Conservation (phyloP, 176 grass and related monocot species). For the Phragmites australis region DNA sequence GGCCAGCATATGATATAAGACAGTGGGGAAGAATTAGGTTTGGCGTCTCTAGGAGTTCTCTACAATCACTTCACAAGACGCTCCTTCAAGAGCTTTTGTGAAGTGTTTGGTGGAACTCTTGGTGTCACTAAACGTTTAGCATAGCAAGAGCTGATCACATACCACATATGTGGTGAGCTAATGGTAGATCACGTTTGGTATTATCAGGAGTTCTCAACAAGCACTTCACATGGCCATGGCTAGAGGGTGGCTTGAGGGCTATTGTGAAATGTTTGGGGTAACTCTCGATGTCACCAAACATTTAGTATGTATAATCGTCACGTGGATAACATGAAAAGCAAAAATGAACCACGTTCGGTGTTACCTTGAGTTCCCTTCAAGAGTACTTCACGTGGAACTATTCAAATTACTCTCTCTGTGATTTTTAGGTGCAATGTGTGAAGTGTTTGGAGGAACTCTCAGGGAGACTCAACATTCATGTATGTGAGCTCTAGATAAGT, state of each 20-base stretch:
- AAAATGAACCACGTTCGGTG: background rate
- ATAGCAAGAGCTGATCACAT: background rate
- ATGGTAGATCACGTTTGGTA: background rate
- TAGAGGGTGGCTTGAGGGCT: background rate
- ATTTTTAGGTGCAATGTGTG: conserved; percentile 27
- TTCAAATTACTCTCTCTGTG: background rate
- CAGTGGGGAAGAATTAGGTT: conserved; percentile 25
- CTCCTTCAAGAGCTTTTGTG: background rate
- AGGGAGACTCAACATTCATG: background rate
- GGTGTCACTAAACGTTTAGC: background rate
- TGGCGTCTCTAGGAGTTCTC: conserved; percentile 41
- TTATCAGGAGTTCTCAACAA: conserved; percentile 47
- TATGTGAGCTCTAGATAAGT: background rate
- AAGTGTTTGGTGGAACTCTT: conserved; percentile 69
- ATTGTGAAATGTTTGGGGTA: conserved; percentile 62
- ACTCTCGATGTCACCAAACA: conserved; percentile 41
- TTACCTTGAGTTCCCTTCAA: conserved; percentile 42
- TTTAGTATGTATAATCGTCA: background rate
- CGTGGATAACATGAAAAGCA: background rate
- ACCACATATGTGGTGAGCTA: background rate
- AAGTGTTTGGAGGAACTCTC: conserved; percentile 53
- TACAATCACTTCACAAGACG: conserved; percentile 40
- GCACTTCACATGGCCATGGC: conserved; percentile 27
- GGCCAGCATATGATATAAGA: background rate
- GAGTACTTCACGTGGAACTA: conserved; percentile 16